Evolutionary conservation across 2,329 filamentous ascomycete genomes (phyloP).

Genomic region (Paraphaeosphaeria sporulosa): DNA sequence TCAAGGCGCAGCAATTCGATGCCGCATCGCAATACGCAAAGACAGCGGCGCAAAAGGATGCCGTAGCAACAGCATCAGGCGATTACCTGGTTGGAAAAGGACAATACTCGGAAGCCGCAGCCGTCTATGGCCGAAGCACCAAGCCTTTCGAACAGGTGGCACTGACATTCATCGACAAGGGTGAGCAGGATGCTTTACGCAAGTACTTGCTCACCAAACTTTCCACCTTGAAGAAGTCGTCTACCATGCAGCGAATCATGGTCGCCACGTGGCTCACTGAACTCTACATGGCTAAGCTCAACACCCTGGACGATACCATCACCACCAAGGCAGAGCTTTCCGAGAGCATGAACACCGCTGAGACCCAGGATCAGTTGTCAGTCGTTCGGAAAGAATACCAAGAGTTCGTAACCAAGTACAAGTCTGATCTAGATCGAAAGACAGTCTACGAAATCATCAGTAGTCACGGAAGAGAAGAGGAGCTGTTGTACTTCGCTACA

Average conservation of each 20-base stretch:
- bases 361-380: conserved; percentile 75
- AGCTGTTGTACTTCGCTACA: conserved; percentile 89
- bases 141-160: conserved; percentile 98
- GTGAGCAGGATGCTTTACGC: conserved; percentile 87
- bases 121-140: conserved; percentile 91
- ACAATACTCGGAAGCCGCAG: conserved; percentile 83
- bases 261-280: conserved; percentile 94
- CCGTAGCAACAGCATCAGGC: conserved; percentile 88
- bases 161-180: conserved; percentile 86
- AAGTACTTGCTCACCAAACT: conserved; percentile 90
- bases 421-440: conserved; percentile 84
- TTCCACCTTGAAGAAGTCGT: conserved; percentile 78
- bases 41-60: conserved; percentile 82
- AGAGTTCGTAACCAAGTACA: conserved; percentile 86
- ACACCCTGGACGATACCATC: conserved; percentile 92
- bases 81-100: conserved; percentile 85
- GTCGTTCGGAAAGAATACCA: conserved; percentile 80
- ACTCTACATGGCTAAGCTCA: conserved; percentile 96
- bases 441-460: conserved; percentile 96
- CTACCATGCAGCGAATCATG: conserved; percentile 93
- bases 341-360: conserved; percentile 73
- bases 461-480: conserved; percentile 92
- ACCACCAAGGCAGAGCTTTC: conserved; percentile 84
- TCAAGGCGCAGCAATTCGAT: conserved; percentile 86
- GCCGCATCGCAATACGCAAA: conserved; percentile 85